Evolutionary conservation across 169 alveolate genomes (phyloP).

Genomic region (Plasmodium malariae): DNA sequence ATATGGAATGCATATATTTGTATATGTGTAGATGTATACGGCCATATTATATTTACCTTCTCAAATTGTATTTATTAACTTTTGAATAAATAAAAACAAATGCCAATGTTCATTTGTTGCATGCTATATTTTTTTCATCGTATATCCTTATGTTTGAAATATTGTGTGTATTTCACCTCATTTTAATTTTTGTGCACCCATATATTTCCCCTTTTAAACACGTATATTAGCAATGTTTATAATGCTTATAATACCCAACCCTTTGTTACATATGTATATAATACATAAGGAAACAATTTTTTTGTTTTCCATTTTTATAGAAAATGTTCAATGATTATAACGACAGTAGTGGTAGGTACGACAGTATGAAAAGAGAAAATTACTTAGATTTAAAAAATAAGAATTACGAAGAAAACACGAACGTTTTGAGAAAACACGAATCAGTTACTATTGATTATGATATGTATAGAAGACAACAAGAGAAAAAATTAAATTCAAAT

Average conservation of each 20-base stretch:
- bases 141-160: not conserved
- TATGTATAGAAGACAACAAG: slow-evolving; percentile 69
- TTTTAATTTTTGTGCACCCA: not conserved
- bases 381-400: slow-evolving; percentile 11
- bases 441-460: slow-evolving; percentile 72
- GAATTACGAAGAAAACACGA: slow-evolving; percentile 13
- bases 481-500: slow-evolving; percentile 45
- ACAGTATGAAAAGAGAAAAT: slow-evolving; percentile 34
- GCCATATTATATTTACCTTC: too few relatives aligned
- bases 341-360: slow-evolving; percentile 25
- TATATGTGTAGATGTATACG: too few relatives aligned
- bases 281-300: not conserved
- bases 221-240: too few relatives aligned
- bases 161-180: not conserved
- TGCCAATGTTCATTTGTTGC: too few relatives aligned
- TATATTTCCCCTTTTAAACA: too few relatives aligned
- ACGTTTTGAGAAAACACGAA: slow-evolving; percentile 18
- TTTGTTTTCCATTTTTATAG: slow-evolving; percentile 10
- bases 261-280: not conserved
- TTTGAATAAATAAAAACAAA: too few relatives aligned
- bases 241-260: not conserved
- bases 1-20: too few relatives aligned
- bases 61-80: too few relatives aligned
- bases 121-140: too few relatives aligned
- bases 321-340: slow-evolving; percentile 37